Conservation (phyloP, 2,329 filamentous ascomycete genomes). For the Fusarium ramigenum region DNA sequence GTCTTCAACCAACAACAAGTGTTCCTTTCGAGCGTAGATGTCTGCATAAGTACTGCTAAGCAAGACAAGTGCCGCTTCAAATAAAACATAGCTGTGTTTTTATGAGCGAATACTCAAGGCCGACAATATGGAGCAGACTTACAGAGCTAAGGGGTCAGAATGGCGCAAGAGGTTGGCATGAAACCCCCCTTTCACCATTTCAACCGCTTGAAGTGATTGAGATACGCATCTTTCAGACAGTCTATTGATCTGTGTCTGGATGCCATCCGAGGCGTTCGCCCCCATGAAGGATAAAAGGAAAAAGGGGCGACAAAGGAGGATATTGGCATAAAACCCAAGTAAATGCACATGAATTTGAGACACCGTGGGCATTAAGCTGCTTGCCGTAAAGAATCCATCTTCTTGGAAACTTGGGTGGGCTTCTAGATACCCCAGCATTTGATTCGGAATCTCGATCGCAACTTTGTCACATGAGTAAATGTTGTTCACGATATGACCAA, state of each 20-base stretch:
- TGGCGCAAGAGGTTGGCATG: slow-evolving; percentile 57
- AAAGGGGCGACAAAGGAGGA: slow-evolving; percentile 71
- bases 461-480: slow-evolving; percentile 69
- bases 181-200: slow-evolving; percentile 56
- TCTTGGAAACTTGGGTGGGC: slow-evolving; percentile 62
- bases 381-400: slow-evolving; percentile 21
- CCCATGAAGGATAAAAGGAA: slow-evolving; percentile 66
- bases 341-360: slow-evolving; percentile 71
- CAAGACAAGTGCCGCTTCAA: slow-evolving; percentile 63
- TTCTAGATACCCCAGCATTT: slow-evolving; percentile 56
- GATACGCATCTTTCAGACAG: slow-evolving; percentile 55
- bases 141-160: slow-evolving; percentile 67
- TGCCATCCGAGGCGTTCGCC: background rate
- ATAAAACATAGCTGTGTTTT: slow-evolving; percentile 63
- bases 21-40: slow-evolving; percentile 57
- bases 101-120: background rate
- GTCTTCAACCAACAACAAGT: slow-evolving; percentile 51
- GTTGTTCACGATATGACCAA: slow-evolving; percentile 66
- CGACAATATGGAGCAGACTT: slow-evolving; percentile 42
- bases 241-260: slow-evolving; percentile 50
- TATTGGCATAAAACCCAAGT: slow-evolving; percentile 69
- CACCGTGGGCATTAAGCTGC: slow-evolving; percentile 56
- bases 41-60: slow-evolving; percentile 66
- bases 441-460: slow-evolving; percentile 64
- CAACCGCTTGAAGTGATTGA: slow-evolving; percentile 53